A percentile compares a stretch with the other conserved stretches of the same genome.
Conservation (phyloP, 768 basidiomycete species). For the Psilocybe cubensis region DNA sequence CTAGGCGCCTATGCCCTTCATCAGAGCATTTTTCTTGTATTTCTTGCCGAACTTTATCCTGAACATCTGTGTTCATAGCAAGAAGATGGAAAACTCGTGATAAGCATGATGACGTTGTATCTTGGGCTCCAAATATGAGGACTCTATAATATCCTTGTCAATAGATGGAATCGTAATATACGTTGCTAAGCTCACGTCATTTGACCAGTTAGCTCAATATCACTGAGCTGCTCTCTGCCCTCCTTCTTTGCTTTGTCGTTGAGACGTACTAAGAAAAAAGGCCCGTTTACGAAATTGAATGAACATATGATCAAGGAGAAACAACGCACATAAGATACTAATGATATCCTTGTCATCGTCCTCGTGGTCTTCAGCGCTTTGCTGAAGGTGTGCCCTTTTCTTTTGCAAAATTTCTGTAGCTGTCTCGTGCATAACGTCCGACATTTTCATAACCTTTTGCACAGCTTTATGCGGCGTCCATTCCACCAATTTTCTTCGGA, state of each 20-base stretch:
- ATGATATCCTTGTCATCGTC: constrained; percentile 50
- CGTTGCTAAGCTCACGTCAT: constrained; percentile 43
- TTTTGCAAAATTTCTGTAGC: constrained; percentile 36
- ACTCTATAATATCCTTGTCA: constrained; percentile 31
- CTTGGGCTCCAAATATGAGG: constrained; percentile 53
- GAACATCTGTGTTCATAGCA: constrained; percentile 39
- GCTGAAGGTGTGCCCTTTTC: constrained; percentile 34
- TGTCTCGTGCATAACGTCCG: background rate
- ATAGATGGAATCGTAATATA: background rate
- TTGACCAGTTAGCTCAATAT: constrained; percentile 49
- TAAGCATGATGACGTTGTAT: constrained; percentile 50
- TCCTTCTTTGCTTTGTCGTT: constrained; percentile 36
- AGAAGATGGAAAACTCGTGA: constrained; percentile 45
- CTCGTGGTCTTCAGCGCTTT: constrained; percentile 12
- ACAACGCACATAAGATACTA: constrained; percentile 46
- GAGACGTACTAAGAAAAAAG: constrained; percentile 23
- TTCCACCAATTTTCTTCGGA: constrained; percentile 40
- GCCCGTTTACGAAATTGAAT: constrained; percentile 1
- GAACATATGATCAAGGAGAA: background rate
- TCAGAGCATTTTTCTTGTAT: constrained; percentile 18
- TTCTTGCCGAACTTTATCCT: constrained; percentile 40
- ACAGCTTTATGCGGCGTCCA: constrained; percentile 2
- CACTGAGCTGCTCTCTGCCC: constrained; percentile 38
- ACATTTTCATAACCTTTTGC: constrained; percentile 4
- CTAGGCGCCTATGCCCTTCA: constrained; percentile 22